phyloP scores from a whole-genome alignment of 2,329 filamentous ascomycete species.

The Claviceps digitariae region DNA sequence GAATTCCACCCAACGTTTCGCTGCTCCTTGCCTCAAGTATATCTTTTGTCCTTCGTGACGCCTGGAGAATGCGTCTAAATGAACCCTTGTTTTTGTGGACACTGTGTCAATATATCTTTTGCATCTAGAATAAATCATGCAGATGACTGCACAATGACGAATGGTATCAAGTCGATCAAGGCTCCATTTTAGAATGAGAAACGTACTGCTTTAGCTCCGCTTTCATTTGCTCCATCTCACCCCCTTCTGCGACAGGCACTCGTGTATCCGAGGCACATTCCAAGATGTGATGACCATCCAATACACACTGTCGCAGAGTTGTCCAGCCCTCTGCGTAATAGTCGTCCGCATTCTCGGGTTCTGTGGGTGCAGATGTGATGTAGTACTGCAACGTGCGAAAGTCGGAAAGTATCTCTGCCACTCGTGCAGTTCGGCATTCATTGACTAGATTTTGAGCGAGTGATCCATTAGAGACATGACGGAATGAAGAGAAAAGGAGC shows the following conservation, averaged over 20 bases:
- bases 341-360: conserved; percentile 42
- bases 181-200: not conserved
- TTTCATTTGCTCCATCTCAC: conserved; percentile 45
- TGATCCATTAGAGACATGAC: not conserved
- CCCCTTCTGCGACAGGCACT: conserved; percentile 39
- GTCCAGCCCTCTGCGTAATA: conserved; percentile 53
- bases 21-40: conserved; percentile 45
- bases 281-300: conserved; percentile 51
- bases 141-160: too few relatives aligned
- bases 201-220: conserved; percentile 49
- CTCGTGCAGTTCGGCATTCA: conserved; percentile 42
- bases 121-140: not conserved
- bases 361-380: conserved; percentile 42
- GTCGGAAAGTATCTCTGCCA: conserved; percentile 48
- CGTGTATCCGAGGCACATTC: conserved; percentile 49
- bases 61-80: conserved; percentile 46
- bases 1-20: conserved; percentile 44
- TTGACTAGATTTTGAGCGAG: conserved; percentile 33
- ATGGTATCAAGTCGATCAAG: not conserved
- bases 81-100: conserved; percentile 26
- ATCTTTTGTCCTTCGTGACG: conserved; percentile 54
- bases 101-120: not conserved
- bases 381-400: conserved; percentile 49
- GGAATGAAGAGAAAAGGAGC: not conserved
- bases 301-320: conserved; percentile 44